These are phyloP conservation scores for Ogataea chonburiensis DNA, from an alignment of 805 yeast genomes.

Conservation along the genomic window DNA sequence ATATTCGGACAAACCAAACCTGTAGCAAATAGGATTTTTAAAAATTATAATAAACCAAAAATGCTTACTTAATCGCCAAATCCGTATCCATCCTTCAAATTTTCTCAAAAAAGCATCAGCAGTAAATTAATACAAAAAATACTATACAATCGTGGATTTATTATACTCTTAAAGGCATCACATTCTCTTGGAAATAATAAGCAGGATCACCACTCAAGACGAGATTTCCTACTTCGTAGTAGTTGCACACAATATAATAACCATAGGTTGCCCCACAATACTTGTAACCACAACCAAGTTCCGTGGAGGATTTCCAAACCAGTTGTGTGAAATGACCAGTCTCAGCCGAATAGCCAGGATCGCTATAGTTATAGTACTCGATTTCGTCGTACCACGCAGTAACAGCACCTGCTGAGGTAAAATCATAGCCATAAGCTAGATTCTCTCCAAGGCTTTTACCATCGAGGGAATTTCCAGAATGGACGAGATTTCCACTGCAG, in stretches of 20 bases:
- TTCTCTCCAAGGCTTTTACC: slow-evolving; percentile 68
- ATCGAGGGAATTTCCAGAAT: slow-evolving; percentile 52
- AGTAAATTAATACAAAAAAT: slow-evolving; percentile 1
- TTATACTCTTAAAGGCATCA: slow-evolving; percentile 25
- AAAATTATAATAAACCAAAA: not conserved
- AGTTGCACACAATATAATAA: slow-evolving; percentile 71
- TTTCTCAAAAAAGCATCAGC: too few species aligned
- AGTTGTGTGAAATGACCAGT: slow-evolving; percentile 85
- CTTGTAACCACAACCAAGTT: slow-evolving; percentile 72
- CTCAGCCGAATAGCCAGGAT: slow-evolving; percentile 43
- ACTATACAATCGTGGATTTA: not conserved
- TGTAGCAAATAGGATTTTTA: not conserved
- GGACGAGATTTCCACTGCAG: slow-evolving; percentile 57
- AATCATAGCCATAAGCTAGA: slow-evolving; percentile 69
- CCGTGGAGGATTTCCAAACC: slow-evolving; percentile 63
- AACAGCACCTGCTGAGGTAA: slow-evolving; percentile 50
- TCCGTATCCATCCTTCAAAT: too few species aligned
- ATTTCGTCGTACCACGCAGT: slow-evolving; percentile 78
- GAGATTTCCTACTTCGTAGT: slow-evolving; percentile 71
- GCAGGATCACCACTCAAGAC: slow-evolving; percentile 40
- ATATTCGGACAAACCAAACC: slow-evolving; percentile 10
- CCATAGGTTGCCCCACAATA: slow-evolving; percentile 47
- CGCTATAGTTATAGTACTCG: slow-evolving; percentile 46
- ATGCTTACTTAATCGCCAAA: not conserved
- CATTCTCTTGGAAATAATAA: slow-evolving; percentile 33